These are phyloP conservation scores for Tympanopsis confertula DNA, from an alignment of 2,329 filamentous ascomycete species.

Conservation along the genomic window DNA sequence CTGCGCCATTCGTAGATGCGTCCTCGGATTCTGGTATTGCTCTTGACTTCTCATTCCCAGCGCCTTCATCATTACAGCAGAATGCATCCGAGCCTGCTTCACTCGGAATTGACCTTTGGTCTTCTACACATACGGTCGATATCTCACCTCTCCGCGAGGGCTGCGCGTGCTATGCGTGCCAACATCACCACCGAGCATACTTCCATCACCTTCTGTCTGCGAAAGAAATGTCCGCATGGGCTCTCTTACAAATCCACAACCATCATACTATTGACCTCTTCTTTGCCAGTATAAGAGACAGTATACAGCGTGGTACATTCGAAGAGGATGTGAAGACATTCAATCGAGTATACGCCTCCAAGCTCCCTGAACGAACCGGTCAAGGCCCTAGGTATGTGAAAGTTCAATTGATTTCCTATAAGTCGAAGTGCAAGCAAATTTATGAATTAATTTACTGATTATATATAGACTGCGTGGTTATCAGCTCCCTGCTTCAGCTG, in stretches of 20 bases:
- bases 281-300: conserved; percentile 39
- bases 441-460: neutral
- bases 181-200: conserved; percentile 51
- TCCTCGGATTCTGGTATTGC: conserved; percentile 52
- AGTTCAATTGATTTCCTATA: neutral
- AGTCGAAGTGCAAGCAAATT: neutral
- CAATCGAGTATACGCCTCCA: conserved; percentile 34
- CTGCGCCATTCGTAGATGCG: conserved; percentile 42
- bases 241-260: conserved; percentile 56
- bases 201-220: conserved; percentile 50
- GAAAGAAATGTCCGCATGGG: conserved; percentile 62
- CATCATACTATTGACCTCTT: conserved; percentile 44
- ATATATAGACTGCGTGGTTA: conserved; percentile 38
- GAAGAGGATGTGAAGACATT: conserved; percentile 37
- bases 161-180: conserved; percentile 54
- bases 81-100: conserved; percentile 14
- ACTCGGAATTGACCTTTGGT: conserved; percentile 50
- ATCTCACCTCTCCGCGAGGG: conserved; percentile 31
- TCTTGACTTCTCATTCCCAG: conserved; percentile 44
- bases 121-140: conserved; percentile 31
- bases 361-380: conserved; percentile 44
- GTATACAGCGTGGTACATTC: conserved; percentile 40
- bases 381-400: conserved; percentile 40
- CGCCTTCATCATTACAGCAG: conserved; percentile 9
- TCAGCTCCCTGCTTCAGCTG: conserved; percentile 36